phyloP scores from a whole-genome alignment of 106 monocot species.

The Dactylorhiza incarnata region DNA sequence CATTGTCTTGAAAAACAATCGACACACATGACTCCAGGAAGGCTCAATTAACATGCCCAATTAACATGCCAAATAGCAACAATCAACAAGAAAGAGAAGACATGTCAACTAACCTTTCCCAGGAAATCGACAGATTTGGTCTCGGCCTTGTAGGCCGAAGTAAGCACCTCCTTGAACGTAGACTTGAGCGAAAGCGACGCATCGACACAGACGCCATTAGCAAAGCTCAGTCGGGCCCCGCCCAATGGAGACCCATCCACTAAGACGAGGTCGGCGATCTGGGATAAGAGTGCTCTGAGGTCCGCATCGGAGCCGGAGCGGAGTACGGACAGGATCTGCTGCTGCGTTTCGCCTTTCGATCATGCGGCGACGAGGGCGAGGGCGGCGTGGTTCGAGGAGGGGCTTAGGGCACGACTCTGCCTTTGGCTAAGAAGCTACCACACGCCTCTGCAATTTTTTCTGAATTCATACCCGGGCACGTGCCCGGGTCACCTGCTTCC shows the following conservation, averaged over 20 bases:
- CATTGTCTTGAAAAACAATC: too few species aligned
- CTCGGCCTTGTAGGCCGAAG: constrained; percentile 35
- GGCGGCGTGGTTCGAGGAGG: constrained; percentile 42
- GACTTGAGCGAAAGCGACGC: constrained; percentile 28
- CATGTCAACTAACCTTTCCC: constrained; percentile 33
- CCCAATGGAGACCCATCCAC: constrained; percentile 46
- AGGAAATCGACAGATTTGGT: constrained; percentile 56
- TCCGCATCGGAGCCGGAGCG: constrained; percentile 15
- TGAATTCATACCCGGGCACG: too few species aligned
- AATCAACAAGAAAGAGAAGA: too few species aligned
- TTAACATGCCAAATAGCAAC: too few species aligned
- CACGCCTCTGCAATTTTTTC: too few species aligned
- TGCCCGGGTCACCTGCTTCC: too few species aligned
- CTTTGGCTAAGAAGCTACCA: too few species aligned
- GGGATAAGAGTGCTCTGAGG: constrained; percentile 38
- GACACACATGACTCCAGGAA: neutral
- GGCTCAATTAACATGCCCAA: too few species aligned
- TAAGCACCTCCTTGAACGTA: constrained; percentile 32
- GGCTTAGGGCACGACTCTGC: too few species aligned
- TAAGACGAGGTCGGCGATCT: constrained; percentile 39
- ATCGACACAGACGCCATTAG: constrained; percentile 68
- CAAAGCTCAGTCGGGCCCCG: constrained; percentile 48
- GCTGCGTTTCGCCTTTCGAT: constrained; percentile 35
- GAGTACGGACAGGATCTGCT: constrained; percentile 37
- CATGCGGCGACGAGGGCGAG: constrained; percentile 52